A percentile compares a stretch with the other conserved stretches of the same genome.
These are phyloP conservation scores for Xylariales sp. DNA, from an alignment of 2,329 filamentous ascomycete species.

Conservation along the genomic window DNA sequence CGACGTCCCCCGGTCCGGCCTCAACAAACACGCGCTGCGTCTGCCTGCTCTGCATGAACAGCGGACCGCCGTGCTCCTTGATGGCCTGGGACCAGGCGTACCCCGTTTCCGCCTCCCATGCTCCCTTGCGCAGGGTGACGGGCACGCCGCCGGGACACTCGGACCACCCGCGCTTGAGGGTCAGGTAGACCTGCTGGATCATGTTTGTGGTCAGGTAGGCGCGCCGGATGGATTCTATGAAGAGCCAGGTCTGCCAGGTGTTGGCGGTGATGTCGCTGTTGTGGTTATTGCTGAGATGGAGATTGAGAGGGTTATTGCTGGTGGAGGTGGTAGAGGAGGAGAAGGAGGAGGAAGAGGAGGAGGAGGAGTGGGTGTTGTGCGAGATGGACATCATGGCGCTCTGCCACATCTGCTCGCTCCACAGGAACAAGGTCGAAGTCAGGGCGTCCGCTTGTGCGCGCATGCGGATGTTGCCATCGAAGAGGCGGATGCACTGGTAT, in stretches of 20 bases:
- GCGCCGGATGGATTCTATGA: slow-evolving; percentile 26
- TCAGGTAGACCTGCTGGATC: slow-evolving; percentile 21
- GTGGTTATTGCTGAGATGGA: no score
- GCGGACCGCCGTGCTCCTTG: not conserved
- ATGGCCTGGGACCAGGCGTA: slow-evolving; percentile 15
- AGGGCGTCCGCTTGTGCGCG: slow-evolving; percentile 26
- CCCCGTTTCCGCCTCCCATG: slow-evolving; percentile 25
- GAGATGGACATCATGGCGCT: slow-evolving; percentile 11
- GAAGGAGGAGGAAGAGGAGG: slow-evolving; percentile 5
- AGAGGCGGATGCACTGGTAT: slow-evolving; percentile 31
- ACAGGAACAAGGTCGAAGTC: slow-evolving; percentile 23
- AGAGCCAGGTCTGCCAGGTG: slow-evolving; percentile 24
- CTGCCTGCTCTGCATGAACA: not conserved
- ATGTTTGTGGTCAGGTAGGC: slow-evolving; percentile 21
- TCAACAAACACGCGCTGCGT: not conserved
- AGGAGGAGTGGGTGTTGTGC: slow-evolving; percentile 12
- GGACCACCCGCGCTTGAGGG: slow-evolving; percentile 21
- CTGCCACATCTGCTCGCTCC: slow-evolving; percentile 19
- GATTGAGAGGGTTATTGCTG: no score
- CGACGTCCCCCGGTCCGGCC: not conserved
- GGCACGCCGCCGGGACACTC: slow-evolving; percentile 23
- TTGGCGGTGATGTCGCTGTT: not conserved
- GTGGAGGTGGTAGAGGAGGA: no score
- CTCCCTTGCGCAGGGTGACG: slow-evolving; percentile 21
- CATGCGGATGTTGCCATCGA: slow-evolving; percentile 30